Evolutionary conservation across 2,329 filamentous ascomycete species (phyloP), one percentile per base, ranked within the genome.

Genomic region (Penicillium sp.): DNA sequence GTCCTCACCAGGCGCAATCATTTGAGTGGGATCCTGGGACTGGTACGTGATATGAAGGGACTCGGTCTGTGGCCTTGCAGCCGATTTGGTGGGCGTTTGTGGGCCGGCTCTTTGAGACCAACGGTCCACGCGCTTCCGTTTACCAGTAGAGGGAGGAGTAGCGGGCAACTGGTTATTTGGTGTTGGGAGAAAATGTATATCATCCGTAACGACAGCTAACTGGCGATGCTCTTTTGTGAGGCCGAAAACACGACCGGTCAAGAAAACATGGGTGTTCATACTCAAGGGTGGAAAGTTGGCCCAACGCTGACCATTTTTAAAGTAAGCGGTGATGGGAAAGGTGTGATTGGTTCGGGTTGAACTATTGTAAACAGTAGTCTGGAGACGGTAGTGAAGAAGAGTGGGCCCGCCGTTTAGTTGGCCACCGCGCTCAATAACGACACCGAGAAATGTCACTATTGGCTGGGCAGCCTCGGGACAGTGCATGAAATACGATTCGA

Each of bases 221-320:
- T 42, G 17, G 8, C 24, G 39, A 7, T 42, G 4, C 15, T 42
- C 39, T 42, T 42, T 42, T 13, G 17, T 42, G 17, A 19, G 7
- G 39, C 24, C 26, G 31, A 48, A 48, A 13, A 48, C 29, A 15
- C 38, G 38, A 15, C 45, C 37, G 8, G 29, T 48, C 21, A 48
- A 24, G 24, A 48, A 48, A 21, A 42, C 29, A 15, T 42, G 13
- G 45, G 45, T 28, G 21, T 42, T 48, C 8, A 42, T 15, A 12
- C 17, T 48, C 3, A 48, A 21, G 22, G 37, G 37, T 24, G 41
- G 47, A 40, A 49, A 39, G 32, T 49, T 49, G 3, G 33, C 47
- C 47, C 34, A 49, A 39, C 42, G 40, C 13, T 44, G 26, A 2
- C 41, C 41, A 29, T 49, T 49, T 15, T 49, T 49, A 17, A 49